A percentile compares a stretch with the other conserved stretches of the same genome.
These are phyloP conservation scores for Trametes cinnabarina DNA, from an alignment of 768 basidiomycete genomes.

Conservation along the genomic window DNA sequence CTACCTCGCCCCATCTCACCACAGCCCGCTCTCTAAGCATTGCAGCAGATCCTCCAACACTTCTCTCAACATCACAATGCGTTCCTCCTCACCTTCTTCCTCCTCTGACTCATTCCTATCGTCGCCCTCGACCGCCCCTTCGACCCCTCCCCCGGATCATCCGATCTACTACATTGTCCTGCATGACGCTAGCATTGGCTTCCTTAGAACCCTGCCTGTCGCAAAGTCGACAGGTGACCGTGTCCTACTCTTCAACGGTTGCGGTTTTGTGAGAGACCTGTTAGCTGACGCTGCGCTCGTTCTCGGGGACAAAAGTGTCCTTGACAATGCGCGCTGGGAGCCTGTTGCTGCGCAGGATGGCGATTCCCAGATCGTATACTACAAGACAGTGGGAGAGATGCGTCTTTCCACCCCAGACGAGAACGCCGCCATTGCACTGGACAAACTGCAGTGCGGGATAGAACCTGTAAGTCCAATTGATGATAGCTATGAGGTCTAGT, in stretches of 20 bases:
- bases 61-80: constrained; percentile 2
- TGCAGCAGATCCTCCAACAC: neutral
- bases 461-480: constrained; percentile 7
- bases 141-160: constrained; percentile 16
- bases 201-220: constrained; percentile 20
- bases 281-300: constrained; percentile 18
- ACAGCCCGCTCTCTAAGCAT: neutral
- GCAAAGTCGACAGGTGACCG: constrained; percentile 20
- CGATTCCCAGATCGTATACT: constrained; percentile 12
- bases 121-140: constrained; percentile 15
- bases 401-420: neutral
- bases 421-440: constrained; percentile 4
- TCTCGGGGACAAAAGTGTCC: constrained; percentile 17
- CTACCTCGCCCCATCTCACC: neutral
- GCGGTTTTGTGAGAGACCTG: constrained; percentile 9
- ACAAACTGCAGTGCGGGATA: constrained; percentile 7
- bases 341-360: constrained; percentile 6
- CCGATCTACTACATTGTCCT: constrained; percentile 18
- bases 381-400: constrained; percentile 10
- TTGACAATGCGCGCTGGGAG: constrained; percentile 18
- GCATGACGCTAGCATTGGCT: constrained; percentile 13
- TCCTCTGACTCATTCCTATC: constrained; percentile 7
- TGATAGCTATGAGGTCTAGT: too few species aligned
- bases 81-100: constrained; percentile 16
- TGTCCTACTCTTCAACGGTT: constrained; percentile 21